phyloP scores from a whole-genome alignment of 148 eudicot species.

The Fallopia convolvulus region DNA sequence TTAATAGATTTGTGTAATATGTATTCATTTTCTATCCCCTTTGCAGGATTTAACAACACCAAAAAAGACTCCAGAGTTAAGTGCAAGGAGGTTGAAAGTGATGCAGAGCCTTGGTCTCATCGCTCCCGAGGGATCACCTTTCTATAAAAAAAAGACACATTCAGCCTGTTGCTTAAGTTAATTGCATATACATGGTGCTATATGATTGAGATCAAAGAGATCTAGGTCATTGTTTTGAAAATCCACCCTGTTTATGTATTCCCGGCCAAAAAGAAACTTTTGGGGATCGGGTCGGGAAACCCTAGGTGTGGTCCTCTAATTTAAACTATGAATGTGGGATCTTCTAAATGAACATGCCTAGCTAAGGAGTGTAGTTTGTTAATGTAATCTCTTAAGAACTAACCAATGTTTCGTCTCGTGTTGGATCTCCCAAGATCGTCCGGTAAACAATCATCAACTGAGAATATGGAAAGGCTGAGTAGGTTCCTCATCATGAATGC shows the following conservation, averaged over 20 bases:
- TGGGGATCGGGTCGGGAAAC: background rate
- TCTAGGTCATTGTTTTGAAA: background rate
- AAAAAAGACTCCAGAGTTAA: constrained; percentile 25
- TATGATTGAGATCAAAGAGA: background rate
- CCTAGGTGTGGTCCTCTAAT: background rate
- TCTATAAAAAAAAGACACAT: constrained; percentile 25
- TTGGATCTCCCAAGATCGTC: no score
- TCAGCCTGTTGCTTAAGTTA: constrained; percentile 9
- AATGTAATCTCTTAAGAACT: no score
- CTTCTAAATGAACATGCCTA: no score
- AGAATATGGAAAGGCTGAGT: no score
- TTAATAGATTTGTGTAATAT: background rate
- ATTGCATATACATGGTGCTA: background rate
- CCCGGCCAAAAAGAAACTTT: no score
- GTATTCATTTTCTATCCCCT: background rate
- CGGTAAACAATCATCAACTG: no score
- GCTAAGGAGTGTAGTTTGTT: no score
- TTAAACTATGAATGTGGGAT: background rate
- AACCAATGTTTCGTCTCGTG: no score
- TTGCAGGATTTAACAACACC: constrained; percentile 19
- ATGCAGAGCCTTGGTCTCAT: constrained; percentile 63
- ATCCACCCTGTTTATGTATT: no score
- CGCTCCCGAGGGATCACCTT: constrained; percentile 65
- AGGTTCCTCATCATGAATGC: no score
- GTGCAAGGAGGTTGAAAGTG: constrained; percentile 53